Conservation (phyloP, 495 filamentous ascomycete genomes). For the Chaetomium fimeti region DNA sequence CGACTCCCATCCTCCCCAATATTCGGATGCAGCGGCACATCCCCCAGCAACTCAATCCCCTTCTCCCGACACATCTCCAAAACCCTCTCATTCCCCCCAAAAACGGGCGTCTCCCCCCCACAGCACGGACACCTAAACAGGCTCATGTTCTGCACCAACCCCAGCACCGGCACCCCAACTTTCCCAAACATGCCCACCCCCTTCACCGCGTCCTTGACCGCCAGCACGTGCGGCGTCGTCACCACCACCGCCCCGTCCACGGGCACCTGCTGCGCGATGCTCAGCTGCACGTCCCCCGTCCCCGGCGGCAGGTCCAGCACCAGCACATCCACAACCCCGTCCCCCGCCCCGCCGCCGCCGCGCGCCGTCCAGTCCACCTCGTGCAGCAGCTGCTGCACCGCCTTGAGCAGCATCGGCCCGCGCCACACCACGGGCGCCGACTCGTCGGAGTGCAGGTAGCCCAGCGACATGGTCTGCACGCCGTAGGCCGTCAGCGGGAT, state of each 20-base stretch:
- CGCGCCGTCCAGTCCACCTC: conserved; percentile 91
- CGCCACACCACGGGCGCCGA: conserved; percentile 86
- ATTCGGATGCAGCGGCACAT: conserved; percentile 81
- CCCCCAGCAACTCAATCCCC: conserved; percentile 73
- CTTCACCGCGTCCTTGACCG: conserved; percentile 82
- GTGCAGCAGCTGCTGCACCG: conserved; percentile 89
- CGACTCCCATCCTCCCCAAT: conserved; percentile 88
- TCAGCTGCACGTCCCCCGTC: conserved; percentile 92
- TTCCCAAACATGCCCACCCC: conserved; percentile 90
- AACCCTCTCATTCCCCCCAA: conserved; percentile 58
- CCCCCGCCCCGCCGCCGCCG: conserved; percentile 35
- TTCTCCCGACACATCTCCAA: conserved; percentile 51
- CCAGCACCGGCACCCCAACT: conserved; percentile 70
- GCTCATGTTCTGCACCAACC: conserved; percentile 97
- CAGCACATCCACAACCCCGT: conserved; percentile 73
- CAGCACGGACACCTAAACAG: conserved; percentile 82
- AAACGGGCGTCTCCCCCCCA: conserved; percentile 69
- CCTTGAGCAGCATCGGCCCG: conserved; percentile 96
- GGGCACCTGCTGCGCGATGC: conserved; percentile 84
- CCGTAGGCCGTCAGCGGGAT: conserved; percentile 93
- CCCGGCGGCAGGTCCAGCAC: conserved; percentile 91
- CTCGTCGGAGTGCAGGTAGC: conserved; percentile 77
- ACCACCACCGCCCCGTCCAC: conserved; percentile 84
- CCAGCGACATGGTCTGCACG: conserved; percentile 97
- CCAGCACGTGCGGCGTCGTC: conserved; percentile 88